Percentiles rank a stretch among this genome's conserved stretches.
phyloP scores from a whole-genome alignment of 2,329 filamentous ascomycete genomes.

The Microdochium paspali region DNA sequence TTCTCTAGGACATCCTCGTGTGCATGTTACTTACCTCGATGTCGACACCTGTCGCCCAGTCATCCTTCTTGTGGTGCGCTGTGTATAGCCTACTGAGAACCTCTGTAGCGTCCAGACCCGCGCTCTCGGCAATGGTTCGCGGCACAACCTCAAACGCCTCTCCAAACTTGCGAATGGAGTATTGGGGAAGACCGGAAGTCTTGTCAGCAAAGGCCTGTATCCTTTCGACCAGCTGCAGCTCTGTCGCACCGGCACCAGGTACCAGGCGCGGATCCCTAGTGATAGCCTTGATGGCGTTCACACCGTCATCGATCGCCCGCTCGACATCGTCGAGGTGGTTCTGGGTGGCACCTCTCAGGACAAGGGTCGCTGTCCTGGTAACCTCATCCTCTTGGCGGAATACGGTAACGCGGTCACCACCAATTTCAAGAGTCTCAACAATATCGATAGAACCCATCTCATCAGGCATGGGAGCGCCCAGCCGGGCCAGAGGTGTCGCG shows the following conservation, averaged over 20 bases:
- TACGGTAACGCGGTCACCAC: conserved; percentile 93
- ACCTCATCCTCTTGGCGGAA: conserved; percentile 93
- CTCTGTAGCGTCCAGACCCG: conserved; percentile 94
- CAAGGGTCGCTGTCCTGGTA: conserved; percentile 87
- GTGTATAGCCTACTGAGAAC: conserved; percentile 87
- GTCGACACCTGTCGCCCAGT: conserved; percentile 89
- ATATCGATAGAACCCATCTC: conserved; percentile 95
- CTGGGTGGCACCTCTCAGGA: conserved; percentile 90
- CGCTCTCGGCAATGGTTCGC: conserved; percentile 86
- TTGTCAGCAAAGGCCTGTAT: conserved; percentile 86
- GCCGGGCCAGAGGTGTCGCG: conserved; percentile 87
- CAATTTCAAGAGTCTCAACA: conserved; percentile 95
- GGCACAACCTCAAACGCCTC: conserved; percentile 98
- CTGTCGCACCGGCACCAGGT: conserved; percentile 87
- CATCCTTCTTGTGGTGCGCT: conserved; percentile 79
- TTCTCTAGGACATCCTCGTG: not conserved
- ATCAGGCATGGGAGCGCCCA: conserved; percentile 98
- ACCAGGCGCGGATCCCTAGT: conserved; percentile 87
- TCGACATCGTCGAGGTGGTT: conserved; percentile 97
- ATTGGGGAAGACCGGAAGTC: conserved; percentile 86
- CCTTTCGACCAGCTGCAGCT: conserved; percentile 87
- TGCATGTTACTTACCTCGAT: conserved; percentile 53
- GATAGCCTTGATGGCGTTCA: conserved; percentile 98
- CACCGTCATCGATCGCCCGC: conserved; percentile 92
- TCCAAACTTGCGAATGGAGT: conserved; percentile 94